These are phyloP conservation scores for Gossypium herbaceum DNA, from an alignment of 345 rosid genomes.

Conservation along the genomic window DNA sequence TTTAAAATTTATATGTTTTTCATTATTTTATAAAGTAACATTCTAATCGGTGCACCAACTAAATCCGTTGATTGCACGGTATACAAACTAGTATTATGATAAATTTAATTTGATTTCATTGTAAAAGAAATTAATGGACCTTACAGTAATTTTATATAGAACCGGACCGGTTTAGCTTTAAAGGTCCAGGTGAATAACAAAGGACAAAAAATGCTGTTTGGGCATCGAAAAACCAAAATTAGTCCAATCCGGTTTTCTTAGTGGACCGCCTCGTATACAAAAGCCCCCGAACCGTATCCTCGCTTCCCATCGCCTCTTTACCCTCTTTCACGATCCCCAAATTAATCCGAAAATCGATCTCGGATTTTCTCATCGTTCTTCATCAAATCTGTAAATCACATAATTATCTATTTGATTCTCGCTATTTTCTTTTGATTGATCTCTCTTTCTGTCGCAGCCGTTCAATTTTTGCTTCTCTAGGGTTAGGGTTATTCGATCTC, in stretches of 20 bases:
- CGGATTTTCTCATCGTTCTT: neutral
- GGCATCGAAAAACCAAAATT: neutral
- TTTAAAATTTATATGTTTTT: no score
- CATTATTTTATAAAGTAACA: no score
- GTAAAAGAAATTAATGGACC: neutral
- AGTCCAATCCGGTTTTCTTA: neutral
- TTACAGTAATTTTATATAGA: neutral
- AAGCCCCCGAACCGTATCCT: neutral
- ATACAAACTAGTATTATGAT: no score
- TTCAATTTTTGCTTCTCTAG: slow-evolving; percentile 21
- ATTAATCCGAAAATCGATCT: neutral
- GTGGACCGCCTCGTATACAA: slow-evolving; percentile 7
- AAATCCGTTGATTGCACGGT: no score
- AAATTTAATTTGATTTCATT: no score
- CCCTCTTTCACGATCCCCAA: slow-evolving; percentile 4
- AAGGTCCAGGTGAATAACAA: neutral
- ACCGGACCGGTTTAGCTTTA: neutral
- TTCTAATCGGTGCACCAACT: no score
- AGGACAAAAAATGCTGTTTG: neutral
- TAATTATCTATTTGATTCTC: neutral
- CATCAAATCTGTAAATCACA: neutral
- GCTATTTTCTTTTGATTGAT: slow-evolving; percentile 18
- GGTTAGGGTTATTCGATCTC: slow-evolving; percentile 36
- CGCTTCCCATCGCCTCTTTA: neutral
- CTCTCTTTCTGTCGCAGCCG: neutral